Percentiles rank a stretch among this genome's conserved stretches.
Conservation (phyloP, 305 asterid species). For the Plantago coronopus region DNA sequence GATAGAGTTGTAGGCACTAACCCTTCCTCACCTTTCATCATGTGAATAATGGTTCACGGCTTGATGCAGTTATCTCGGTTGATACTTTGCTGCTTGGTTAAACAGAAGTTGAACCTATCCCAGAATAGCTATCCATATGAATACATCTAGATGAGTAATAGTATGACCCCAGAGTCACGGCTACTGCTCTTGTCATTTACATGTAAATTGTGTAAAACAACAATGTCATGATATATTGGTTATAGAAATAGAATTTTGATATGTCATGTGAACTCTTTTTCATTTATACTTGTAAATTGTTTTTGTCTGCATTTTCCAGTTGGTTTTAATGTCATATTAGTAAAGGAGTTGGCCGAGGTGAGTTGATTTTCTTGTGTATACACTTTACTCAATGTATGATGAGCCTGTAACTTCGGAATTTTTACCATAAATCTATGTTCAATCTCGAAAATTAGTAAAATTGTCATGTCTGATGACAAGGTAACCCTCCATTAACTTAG, state of each 20-base stretch:
- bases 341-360: no score
- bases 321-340: background rate
- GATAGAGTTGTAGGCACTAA: slow-evolving; percentile 45
- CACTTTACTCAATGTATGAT: no score
- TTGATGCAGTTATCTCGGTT: slow-evolving; percentile 26
- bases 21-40: slow-evolving; percentile 14
- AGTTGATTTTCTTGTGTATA: no score
- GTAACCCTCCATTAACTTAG: background rate
- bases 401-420: no score
- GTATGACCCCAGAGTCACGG: slow-evolving; percentile 20
- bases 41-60: slow-evolving; percentile 85
- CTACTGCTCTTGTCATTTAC: slow-evolving; percentile 33
- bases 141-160: slow-evolving; percentile 24
- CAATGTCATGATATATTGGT: background rate
- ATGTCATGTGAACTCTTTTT: background rate
- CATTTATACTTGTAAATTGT: background rate
- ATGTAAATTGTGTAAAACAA: slow-evolving; percentile 31
- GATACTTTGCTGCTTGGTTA: slow-evolving; percentile 53
- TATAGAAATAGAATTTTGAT: background rate
- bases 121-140: slow-evolving; percentile 20
- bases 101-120: slow-evolving; percentile 81
- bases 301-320: background rate
- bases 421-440: background rate
- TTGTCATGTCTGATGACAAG: background rate
- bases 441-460: background rate